Conservation (phyloP, 441 rosid genomes). For the Populus hybrid region DNA sequence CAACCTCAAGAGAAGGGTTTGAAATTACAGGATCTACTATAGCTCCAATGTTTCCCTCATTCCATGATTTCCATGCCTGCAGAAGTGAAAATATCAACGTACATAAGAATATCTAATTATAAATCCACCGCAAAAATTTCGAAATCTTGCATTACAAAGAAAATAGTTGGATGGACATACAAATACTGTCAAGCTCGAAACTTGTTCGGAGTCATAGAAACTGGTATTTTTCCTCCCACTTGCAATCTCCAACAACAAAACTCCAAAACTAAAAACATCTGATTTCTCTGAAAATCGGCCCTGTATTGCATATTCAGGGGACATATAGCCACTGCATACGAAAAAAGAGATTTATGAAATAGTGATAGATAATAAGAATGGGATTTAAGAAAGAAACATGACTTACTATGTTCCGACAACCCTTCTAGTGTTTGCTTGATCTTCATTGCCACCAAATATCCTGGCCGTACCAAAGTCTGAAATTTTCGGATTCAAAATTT, state of each 20-base stretch:
- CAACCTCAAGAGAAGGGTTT: constrained; percentile 2
- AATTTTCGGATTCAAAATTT: background rate
- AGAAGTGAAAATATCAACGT: background rate
- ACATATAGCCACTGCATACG: constrained; percentile 32
- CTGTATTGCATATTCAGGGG: constrained; percentile 2
- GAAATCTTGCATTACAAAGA: too few relatives aligned
- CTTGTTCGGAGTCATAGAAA: constrained; percentile 31
- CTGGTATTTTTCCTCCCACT: constrained; percentile 54
- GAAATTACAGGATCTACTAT: constrained; percentile 29
- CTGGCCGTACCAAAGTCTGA: constrained; percentile 4
- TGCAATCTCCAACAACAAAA: constrained; percentile 41
- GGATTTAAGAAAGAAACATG: constrained; percentile 14
- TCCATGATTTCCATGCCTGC: constrained; percentile 72
- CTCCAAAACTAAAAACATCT: constrained; percentile 21
- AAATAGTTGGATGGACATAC: constrained; percentile 29
- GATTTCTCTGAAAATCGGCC: constrained; percentile 60
- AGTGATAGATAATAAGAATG: too few relatives aligned
- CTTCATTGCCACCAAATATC: background rate
- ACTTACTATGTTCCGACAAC: constrained; percentile 1
- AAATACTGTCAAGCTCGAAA: constrained; percentile 39
- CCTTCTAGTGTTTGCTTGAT: background rate
- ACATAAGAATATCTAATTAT: too few relatives aligned
- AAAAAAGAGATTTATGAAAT: background rate
- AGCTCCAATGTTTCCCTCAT: constrained; percentile 29
- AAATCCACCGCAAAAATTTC: too few relatives aligned